phyloP scores from a whole-genome alignment of 495 filamentous ascomycete genomes.

The Hypoxylon lienhwacheense region DNA sequence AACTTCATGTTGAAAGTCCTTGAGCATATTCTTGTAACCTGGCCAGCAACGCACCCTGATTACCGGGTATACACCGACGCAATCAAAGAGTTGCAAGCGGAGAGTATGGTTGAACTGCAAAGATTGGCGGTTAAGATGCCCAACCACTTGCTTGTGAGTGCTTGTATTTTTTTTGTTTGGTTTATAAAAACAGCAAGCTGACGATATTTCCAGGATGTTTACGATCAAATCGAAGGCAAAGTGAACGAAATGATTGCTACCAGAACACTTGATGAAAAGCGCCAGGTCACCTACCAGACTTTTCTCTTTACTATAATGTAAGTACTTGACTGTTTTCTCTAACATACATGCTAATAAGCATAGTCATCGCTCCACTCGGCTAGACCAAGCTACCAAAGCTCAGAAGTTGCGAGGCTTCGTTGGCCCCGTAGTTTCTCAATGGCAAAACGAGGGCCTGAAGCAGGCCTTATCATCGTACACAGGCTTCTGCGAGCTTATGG shows the following conservation, averaged over 20 bases:
- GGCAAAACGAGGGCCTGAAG: constrained; percentile 72
- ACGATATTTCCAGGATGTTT: constrained; percentile 62
- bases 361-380: constrained; percentile 75
- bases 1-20: constrained; percentile 83
- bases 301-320: constrained; percentile 92
- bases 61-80: constrained; percentile 80
- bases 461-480: constrained; percentile 71
- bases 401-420: constrained; percentile 72
- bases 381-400: constrained; percentile 67
- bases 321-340: constrained; percentile 11
- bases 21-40: constrained; percentile 84
- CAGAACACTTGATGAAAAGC: constrained; percentile 73
- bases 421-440: constrained; percentile 73
- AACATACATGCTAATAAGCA: constrained; percentile 1
- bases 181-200: background rate
- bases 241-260: constrained; percentile 77
- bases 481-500: constrained; percentile 77
- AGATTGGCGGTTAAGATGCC: constrained; percentile 87
- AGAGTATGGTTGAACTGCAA: constrained; percentile 84
- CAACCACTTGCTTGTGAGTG: constrained; percentile 73
- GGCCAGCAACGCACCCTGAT: constrained; percentile 66
- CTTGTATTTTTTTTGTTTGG: background rate
- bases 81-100: constrained; percentile 80
- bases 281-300: constrained; percentile 64
- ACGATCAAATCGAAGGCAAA: constrained; percentile 79